Percentiles rank a stretch among this genome's conserved stretches.
These are phyloP conservation scores for Dioscorea zingiberensis DNA, from an alignment of 106 monocot species.

Conservation along the genomic window DNA sequence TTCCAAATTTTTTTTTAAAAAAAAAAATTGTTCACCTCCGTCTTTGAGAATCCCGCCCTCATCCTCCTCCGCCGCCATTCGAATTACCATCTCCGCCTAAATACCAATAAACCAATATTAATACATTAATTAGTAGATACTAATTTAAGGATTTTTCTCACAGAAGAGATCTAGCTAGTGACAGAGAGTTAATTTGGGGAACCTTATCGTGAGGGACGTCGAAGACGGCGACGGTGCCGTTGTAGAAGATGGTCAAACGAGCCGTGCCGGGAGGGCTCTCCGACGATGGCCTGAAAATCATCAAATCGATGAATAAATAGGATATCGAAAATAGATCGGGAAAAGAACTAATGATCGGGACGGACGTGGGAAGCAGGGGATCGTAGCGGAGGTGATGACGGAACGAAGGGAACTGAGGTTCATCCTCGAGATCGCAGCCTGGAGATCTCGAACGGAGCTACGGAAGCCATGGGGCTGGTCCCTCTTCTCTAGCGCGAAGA, in stretches of 20 bases:
- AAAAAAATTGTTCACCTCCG: background rate
- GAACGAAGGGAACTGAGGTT: background rate
- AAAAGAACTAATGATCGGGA: background rate
- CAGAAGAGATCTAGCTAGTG: background rate
- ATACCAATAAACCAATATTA: background rate
- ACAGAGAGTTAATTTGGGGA: background rate
- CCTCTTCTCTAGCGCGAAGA: conserved; percentile 11
- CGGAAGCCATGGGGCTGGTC: background rate
- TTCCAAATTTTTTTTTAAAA: too few species aligned
- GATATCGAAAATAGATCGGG: background rate
- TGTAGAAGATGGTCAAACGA: conserved; percentile 29
- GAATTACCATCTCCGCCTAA: conserved; percentile 22
- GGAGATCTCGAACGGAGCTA: too few species aligned
- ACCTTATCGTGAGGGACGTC: conserved; percentile 24
- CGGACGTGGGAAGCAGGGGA: background rate
- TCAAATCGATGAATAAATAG: background rate
- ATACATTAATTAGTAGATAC: too few species aligned
- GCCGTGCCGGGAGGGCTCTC: background rate
- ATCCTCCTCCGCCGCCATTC: conserved; percentile 4
- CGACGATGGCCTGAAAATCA: background rate
- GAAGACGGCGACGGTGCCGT: conserved; percentile 24
- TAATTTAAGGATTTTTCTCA: background rate
- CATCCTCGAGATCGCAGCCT: background rate
- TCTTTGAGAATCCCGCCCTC: background rate
- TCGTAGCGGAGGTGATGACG: background rate